phyloP scores from a whole-genome alignment of 345 rosid species.

The Eutrema yunnanense region DNA sequence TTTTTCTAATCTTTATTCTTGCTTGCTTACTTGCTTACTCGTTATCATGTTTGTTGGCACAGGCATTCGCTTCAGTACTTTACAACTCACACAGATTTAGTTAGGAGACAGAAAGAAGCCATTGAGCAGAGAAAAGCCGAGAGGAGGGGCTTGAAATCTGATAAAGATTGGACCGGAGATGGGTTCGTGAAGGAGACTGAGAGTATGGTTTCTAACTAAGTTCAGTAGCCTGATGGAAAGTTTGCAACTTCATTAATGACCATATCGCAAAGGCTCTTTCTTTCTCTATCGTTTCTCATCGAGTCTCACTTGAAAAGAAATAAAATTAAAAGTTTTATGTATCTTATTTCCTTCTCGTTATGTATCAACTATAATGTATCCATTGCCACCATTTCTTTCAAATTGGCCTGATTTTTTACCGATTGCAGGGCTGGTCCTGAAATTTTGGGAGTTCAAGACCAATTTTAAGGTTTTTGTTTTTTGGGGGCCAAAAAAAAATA shows the following conservation, averaged over 20 bases:
- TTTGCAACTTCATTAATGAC: neutral
- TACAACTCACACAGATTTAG: slow-evolving; percentile 85
- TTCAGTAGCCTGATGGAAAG: neutral
- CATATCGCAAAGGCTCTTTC: neutral
- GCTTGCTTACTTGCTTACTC: neutral
- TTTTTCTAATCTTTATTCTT: neutral
- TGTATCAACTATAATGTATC: neutral
- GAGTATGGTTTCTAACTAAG: slow-evolving; percentile 92
- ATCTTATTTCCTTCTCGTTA: neutral
- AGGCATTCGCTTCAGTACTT: slow-evolving; percentile 84
- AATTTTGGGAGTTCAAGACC: no score
- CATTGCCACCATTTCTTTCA: neutral
- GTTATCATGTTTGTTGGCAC: neutral
- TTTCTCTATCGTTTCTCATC: neutral
- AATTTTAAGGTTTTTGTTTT: no score
- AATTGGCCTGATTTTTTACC: neutral
- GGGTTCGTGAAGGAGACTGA: slow-evolving; percentile 89
- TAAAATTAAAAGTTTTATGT: neutral
- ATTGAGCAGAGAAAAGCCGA: slow-evolving; percentile 68
- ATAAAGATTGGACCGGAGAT: slow-evolving; percentile 98
- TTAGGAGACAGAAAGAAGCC: slow-evolving; percentile 78
- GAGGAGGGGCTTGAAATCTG: slow-evolving; percentile 75
- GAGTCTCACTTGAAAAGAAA: slow-evolving; percentile 1
- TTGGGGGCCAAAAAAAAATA: no score
- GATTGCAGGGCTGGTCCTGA: no score